Percentiles rank a stretch among this genome's conserved stretches.
phyloP scores from a whole-genome alignment of 805 yeast genomes.

The Torulaspora gathmanii region DNA sequence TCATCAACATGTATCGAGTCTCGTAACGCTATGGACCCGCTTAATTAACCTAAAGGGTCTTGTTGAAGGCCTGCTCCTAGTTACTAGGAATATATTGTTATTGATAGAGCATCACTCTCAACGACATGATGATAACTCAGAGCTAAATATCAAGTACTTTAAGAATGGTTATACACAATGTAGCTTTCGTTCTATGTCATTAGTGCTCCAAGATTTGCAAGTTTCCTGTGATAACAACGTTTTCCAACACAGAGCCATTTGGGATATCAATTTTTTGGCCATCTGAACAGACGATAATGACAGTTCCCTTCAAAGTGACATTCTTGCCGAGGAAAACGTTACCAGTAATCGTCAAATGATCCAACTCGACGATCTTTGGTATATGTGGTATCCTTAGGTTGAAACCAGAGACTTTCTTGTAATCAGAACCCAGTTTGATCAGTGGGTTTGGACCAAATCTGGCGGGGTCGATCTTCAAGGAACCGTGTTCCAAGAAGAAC shows the following conservation, averaged over 20 bases:
- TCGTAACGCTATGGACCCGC: neutral
- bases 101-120: neutral
- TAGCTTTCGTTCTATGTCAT: constrained; percentile 1
- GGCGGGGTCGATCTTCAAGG: constrained; percentile 72
- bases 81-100: neutral
- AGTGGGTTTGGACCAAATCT: constrained; percentile 91
- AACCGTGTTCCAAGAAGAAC: constrained; percentile 87
- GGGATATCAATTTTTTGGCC: constrained; percentile 97
- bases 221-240: constrained; percentile 96
- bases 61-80: neutral
- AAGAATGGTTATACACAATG: neutral
- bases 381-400: constrained; percentile 87
- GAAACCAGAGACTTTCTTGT: constrained; percentile 91
- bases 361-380: constrained; percentile 94
- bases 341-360: constrained; percentile 96
- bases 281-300: constrained; percentile 93
- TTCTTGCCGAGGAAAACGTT: constrained; percentile 87
- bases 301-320: constrained; percentile 93
- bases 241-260: constrained; percentile 89
- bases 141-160: neutral
- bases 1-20: neutral
- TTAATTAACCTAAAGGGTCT: neutral
- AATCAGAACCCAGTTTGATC: constrained; percentile 93
- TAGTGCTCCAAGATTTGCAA: constrained; percentile 89
- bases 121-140: neutral